Percentiles rank a stretch among this genome's conserved stretches.
Evolutionary conservation across 345 rosid species (phyloP).

Genomic region (Hevea brasiliensis): DNA sequence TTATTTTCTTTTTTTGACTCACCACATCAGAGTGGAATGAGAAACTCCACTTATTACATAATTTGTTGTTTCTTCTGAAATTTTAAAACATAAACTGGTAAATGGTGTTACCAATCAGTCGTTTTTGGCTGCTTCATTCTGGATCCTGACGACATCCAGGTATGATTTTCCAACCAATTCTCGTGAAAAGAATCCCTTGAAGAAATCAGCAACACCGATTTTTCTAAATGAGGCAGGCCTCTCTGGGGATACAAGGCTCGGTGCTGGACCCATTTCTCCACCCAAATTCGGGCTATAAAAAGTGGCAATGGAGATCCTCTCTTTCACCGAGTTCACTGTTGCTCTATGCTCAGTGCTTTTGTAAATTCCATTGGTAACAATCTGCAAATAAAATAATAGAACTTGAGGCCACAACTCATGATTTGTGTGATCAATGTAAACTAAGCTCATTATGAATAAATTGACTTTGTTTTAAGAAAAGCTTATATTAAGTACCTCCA

Average conservation of each 20-base stretch:
- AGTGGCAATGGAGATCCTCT: constrained; percentile 27
- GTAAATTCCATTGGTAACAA: constrained; percentile 26
- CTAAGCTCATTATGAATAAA: no score
- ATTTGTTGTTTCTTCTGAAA: no score
- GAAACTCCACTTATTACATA: no score
- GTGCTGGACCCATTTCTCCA: constrained; percentile 22
- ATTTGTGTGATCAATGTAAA: no score
- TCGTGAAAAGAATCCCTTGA: not conserved
- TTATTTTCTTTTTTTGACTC: no score
- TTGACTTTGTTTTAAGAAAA: no score
- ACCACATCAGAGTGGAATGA: no score
- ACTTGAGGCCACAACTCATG: no score
- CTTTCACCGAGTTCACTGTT: constrained; percentile 15
- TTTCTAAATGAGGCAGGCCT: constrained; percentile 15
- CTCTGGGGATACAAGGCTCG: constrained; percentile 9
- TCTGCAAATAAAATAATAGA: not conserved
- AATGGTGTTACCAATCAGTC: not conserved
- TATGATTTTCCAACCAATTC: constrained; percentile 18
- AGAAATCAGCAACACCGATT: constrained; percentile 10
- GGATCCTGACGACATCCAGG: constrained; percentile 18
- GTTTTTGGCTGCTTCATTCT: not conserved
- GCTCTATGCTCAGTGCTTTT: constrained; percentile 25
- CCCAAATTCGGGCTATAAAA: constrained; percentile 16
- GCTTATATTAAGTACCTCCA: constrained; percentile 4
- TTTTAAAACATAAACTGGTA: no score